These are phyloP conservation scores for Fusarium begoniae DNA, from an alignment of 2,329 filamentous ascomycete genomes.

Conservation along the genomic window DNA sequence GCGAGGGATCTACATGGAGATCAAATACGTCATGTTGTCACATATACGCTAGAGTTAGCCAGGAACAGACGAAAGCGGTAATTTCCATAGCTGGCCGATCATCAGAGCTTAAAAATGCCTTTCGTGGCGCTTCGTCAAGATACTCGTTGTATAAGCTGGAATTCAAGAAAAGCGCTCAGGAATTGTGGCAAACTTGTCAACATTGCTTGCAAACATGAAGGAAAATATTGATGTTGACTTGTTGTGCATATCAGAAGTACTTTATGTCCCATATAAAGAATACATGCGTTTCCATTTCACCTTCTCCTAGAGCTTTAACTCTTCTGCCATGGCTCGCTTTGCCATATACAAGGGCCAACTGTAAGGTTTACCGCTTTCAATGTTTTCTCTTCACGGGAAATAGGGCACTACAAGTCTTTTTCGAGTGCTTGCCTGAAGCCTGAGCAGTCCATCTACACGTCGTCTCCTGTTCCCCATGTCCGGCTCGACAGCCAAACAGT, in stretches of 20 bases:
- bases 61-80: neutral
- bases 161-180: neutral
- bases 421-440: neutral
- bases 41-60: neutral
- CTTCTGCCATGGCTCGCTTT: neutral
- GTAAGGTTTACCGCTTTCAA: too few species aligned
- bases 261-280: neutral
- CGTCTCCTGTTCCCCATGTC: too few species aligned
- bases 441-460: neutral
- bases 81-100: neutral
- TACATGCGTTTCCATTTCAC: neutral
- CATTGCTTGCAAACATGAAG: neutral
- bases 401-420: neutral
- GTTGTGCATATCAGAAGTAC: too few species aligned
- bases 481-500: neutral
- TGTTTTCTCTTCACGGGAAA: too few species aligned
- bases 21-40: neutral
- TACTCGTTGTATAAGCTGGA: fast-evolving
- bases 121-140: neutral
- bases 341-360: neutral
- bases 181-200: neutral
- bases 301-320: neutral
- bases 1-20: neutral
- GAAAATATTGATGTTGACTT: neutral
- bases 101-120: neutral